Base-by-base conservation (phyloP, 106 monocot genomes). In the Acanthochlamys bracteata region DNA sequence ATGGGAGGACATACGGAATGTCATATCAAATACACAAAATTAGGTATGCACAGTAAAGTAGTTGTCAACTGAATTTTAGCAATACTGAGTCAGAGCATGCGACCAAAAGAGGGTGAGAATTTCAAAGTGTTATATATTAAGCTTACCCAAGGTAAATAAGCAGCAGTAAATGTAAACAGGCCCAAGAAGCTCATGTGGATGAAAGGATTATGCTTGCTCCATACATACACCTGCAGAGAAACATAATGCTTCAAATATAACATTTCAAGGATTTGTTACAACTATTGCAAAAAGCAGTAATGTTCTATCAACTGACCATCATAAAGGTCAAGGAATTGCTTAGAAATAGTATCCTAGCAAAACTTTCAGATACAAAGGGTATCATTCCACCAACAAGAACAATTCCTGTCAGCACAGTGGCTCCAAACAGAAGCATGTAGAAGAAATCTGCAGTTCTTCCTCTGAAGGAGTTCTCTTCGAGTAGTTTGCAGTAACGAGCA, bases 291-390 rank as follows among this genome's bases (percentile, higher is more conserved):
- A 15, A 51, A 51, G n/a, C 16, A 55, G 55, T 4, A 55, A 20
- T 55, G 45, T 25, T 55, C 14, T 49, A 47, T 25, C n/a, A 7
- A 80, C 85, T 53, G 39, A 98, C 96, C 96, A 98, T 85, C 96
- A 98, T 98, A 76, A 98, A 98, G 20, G 96, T 98, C 53, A 98
- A 76, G 10, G 96, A 98, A 66, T 92, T 98, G 85, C 96, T 91
- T 20, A 98, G 91, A 53, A 98, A 98, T 59, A 91, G 33, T 55
- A 98, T 84, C 55, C 64, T 88, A 19, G 96, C 96, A 81, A 98
- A 91, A 11, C 73, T 85, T 64, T 71, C 85, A 16, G 96, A 91
- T 24, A 91, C 45, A 68, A 78, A 88, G 11, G 96, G 96, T 77
- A 98, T 91, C 82, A 87, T 83, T 66, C 96, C 96, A 64, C 96